These are phyloP conservation scores for Lachnellula occidentalis DNA, from an alignment of 2,329 filamentous ascomycete species.

Conservation along the genomic window DNA sequence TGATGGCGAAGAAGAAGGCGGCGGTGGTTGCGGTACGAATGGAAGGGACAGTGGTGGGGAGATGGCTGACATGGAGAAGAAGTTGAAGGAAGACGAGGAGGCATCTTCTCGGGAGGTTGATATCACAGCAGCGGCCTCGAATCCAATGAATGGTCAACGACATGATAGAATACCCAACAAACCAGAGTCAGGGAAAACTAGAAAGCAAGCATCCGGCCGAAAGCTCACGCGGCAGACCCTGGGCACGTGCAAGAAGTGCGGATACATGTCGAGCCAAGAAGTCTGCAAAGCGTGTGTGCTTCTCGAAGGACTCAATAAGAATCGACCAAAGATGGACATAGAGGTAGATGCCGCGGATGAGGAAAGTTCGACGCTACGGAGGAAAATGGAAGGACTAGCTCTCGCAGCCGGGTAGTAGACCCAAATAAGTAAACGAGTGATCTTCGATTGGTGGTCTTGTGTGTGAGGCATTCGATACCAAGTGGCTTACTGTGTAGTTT, in stretches of 20 bases:
- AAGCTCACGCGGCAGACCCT: constrained; percentile 62
- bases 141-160: constrained; percentile 17
- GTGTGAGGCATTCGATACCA: no score
- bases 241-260: constrained; percentile 79
- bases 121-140: constrained; percentile 40
- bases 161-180: constrained; percentile 26
- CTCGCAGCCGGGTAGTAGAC: constrained; percentile 31
- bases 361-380: constrained; percentile 44
- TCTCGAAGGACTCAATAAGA: constrained; percentile 86
- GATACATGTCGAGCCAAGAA: constrained; percentile 90
- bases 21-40: constrained; percentile 72
- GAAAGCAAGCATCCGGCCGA: constrained; percentile 26
- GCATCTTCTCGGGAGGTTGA: constrained; percentile 61
- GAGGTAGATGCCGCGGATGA: constrained; percentile 36
- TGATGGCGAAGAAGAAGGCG: constrained; percentile 41
- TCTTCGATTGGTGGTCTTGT: no score
- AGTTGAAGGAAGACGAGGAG: constrained; percentile 58
- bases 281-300: constrained; percentile 92
- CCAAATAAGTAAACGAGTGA: no score
- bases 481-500: no score
- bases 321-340: constrained; percentile 56
- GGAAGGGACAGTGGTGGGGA: constrained; percentile 65
- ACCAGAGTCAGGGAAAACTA: constrained; percentile 25
- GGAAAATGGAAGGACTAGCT: constrained; percentile 43
- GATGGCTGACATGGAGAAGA: constrained; percentile 76